Conservation (phyloP, 1,139 yeast species). For the Citeromyces hawaiiensis region DNA sequence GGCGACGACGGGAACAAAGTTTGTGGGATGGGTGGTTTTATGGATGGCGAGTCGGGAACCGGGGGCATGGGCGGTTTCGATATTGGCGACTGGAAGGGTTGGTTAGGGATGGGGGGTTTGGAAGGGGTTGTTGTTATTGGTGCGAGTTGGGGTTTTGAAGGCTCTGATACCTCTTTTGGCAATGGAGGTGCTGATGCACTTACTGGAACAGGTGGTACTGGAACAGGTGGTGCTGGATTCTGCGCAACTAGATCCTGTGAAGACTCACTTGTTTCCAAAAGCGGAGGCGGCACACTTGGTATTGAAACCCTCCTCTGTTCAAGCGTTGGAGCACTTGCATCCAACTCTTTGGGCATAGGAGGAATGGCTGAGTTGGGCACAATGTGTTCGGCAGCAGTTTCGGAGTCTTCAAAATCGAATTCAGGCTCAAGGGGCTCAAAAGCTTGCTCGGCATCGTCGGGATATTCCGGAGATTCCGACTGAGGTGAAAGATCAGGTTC, state of each 20-base stretch:
- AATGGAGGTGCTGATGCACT: slow-evolving; percentile 5
- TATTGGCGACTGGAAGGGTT: slow-evolving; percentile 3
- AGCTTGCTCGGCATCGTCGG: slow-evolving; percentile 1
- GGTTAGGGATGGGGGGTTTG: slow-evolving; percentile 2
- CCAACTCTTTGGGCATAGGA: slow-evolving; percentile 5
- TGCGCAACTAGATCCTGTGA: neutral
- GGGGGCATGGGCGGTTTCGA: slow-evolving; percentile 11
- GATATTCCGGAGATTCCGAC: no score
- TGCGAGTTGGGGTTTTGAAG: no score
- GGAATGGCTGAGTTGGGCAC: slow-evolving; percentile 7
- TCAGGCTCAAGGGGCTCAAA: neutral
- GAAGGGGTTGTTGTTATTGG: slow-evolving; percentile 4
- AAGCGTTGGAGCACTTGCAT: slow-evolving; percentile 26
- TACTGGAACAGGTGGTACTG: slow-evolving; percentile 10
- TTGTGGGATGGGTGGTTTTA: neutral
- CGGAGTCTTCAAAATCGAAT: neutral
- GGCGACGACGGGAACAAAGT: neutral
- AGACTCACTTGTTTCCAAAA: neutral
- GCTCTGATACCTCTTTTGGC: neutral
- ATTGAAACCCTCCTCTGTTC: slow-evolving; percentile 39
- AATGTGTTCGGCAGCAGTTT: neutral
- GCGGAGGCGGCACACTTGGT: slow-evolving; percentile 1
- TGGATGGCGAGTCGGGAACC: slow-evolving; percentile 9
- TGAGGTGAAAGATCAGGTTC: no score
- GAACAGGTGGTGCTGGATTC: slow-evolving; percentile 8